These are phyloP conservation scores for Clathrospora elynae DNA, from an alignment of 2,329 filamentous ascomycete genomes.

Conservation along the genomic window DNA sequence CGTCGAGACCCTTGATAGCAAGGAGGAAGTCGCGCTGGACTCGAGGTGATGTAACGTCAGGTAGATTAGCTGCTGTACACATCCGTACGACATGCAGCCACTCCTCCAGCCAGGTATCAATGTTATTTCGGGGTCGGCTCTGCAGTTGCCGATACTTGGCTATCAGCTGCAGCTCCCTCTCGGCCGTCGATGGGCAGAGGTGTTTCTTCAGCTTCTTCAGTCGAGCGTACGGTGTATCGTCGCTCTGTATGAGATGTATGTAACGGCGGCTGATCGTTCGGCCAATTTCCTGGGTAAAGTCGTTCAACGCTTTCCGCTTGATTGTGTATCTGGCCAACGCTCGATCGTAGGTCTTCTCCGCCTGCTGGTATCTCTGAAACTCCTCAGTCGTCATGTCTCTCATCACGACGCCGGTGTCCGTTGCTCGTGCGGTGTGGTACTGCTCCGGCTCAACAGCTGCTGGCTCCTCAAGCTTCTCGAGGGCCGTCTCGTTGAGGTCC, in stretches of 20 bases:
- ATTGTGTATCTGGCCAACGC: conserved; percentile 1
- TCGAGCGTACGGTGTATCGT: conserved; percentile 1
- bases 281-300: conserved; percentile 1
- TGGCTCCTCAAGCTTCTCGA: conserved; percentile 3
- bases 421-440: neutral
- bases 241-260: conserved; percentile 1
- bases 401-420: conserved; percentile 1
- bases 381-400: neutral
- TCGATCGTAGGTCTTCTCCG: neutral
- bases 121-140: neutral
- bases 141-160: conserved; percentile 1
- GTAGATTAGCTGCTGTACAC: neutral
- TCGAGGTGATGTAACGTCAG: neutral
- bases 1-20: conserved; percentile 2
- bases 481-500: neutral
- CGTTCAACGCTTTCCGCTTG: conserved; percentile 3
- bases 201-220: conserved; percentile 5
- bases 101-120: conserved; percentile 1
- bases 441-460: conserved; percentile 2
- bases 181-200: conserved; percentile 1
- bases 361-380: neutral
- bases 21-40: conserved; percentile 9
- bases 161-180: neutral
- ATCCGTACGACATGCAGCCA: neutral
- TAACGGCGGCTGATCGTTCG: conserved; percentile 1